Base-by-base conservation (phyloP, 495 filamentous ascomycete genomes). In the Xylaria acuta region DNA sequence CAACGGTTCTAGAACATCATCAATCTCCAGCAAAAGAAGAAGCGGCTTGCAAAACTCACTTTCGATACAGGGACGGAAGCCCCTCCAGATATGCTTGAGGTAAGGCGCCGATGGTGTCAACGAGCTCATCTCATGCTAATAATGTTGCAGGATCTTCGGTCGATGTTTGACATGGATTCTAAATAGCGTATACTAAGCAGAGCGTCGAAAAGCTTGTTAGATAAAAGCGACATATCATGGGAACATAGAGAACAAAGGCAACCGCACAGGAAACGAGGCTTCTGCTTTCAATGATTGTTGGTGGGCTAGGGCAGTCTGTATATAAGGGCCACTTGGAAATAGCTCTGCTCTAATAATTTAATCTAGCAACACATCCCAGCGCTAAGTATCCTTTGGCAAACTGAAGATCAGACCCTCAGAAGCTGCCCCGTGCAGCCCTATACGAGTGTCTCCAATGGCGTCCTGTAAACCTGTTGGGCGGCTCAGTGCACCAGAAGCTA, bases 1-100 rank as follows among this genome's bases (percentile, higher is more conserved):
- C 1, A 34, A 12, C 38, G 14, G 20, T 47, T 65, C 14, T n/a
- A 75, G 73, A 75, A 75, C 27, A 70, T 75, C 6, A 22, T 73
- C 47, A 60, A 59, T 8, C 70, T 73, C 20, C 73, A 75, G 27
- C 41, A 65, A 32, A 75, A 41, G 66, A 75, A 75, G 53, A 73
- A 62, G 16, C 47, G 30, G 27, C 60, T 75, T 25, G 59, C 70
- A 27, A 70, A 73, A 53, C 62, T 75, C 36, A 73, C 73, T 25
- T 70, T 75, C 41, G 71, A 70, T 16, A 36, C 65, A 20, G 64
- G 59, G 36, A 43, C 12, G 0, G 38, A 30, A 1, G 22, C 32
- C 20, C 11, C 43, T 47, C 9, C 60, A 34, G 38, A 64, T 43
- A 27, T 32, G 18, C n/a, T 64, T 20, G 60, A 43, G 22, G 60